These are phyloP conservation scores for Diaporthe velutina DNA, from an alignment of 2,329 filamentous ascomycete species.

Conservation along the genomic window DNA sequence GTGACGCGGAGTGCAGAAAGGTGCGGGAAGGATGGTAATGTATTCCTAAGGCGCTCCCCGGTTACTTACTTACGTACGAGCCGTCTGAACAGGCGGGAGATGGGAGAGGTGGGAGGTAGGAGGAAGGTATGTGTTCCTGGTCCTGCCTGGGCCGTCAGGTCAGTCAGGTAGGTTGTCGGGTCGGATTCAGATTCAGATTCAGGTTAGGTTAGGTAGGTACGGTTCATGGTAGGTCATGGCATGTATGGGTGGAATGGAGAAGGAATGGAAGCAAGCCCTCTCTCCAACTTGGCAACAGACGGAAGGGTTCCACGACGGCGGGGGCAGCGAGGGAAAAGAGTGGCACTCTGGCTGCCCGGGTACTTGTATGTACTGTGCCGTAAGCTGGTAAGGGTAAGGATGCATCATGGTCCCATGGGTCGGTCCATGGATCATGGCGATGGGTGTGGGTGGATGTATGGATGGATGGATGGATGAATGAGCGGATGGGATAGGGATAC, in stretches of 20 bases:
- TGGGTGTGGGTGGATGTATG: conserved; percentile 14
- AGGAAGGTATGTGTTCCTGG: conserved; percentile 12
- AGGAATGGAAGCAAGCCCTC: conserved; percentile 27
- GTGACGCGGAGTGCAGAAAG: conserved; percentile 22
- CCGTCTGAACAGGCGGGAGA: neutral
- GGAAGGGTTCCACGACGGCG: conserved; percentile 21
- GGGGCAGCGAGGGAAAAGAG: neutral
- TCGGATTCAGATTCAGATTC: conserved; percentile 20
- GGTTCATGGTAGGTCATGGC: conserved; percentile 4
- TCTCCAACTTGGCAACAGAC: conserved; percentile 21
- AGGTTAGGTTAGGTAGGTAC: conserved; percentile 21
- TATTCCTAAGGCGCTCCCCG: conserved; percentile 1
- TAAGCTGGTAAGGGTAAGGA: conserved; percentile 28
- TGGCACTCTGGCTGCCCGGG: neutral
- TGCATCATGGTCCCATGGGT: conserved; percentile 24
- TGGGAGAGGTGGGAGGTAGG: neutral
- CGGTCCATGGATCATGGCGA: conserved; percentile 19
- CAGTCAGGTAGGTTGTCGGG: conserved; percentile 17
- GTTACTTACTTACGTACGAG: conserved; percentile 20
- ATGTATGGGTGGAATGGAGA: conserved; percentile 20
- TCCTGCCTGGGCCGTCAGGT: conserved; percentile 9
- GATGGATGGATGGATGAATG: conserved; percentile 20
- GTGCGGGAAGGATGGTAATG: conserved; percentile 32
- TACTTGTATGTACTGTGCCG: conserved; percentile 14
- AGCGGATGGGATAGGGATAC: conserved; percentile 27